Conservation (phyloP, 2,329 filamentous ascomycete genomes). For the Arthroderma sp. region DNA sequence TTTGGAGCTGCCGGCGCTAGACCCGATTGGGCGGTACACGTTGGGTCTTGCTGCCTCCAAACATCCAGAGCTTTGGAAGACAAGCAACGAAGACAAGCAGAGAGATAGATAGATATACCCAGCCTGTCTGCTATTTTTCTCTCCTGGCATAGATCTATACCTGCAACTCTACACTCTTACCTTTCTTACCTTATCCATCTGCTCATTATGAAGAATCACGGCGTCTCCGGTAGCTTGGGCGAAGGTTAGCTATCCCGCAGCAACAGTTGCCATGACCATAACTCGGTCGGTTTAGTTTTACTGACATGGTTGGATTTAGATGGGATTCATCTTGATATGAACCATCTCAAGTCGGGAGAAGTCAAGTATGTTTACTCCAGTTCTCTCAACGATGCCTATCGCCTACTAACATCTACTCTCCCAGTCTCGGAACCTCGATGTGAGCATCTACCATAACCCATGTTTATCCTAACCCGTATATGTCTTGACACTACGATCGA, state of each 20-base stretch:
- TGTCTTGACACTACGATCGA: neutral
- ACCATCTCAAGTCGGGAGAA: slow-evolving; percentile 94
- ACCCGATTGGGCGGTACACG: slow-evolving; percentile 9
- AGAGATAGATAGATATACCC: neutral
- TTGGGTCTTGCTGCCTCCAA: slow-evolving; percentile 9
- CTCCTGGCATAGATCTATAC: neutral
- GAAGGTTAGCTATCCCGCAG: slow-evolving; percentile 8
- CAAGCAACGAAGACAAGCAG: neutral
- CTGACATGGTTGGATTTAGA: slow-evolving; percentile 42
- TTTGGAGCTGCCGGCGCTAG: neutral
- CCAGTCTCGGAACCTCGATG: slow-evolving; percentile 92
- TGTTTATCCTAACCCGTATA: neutral
- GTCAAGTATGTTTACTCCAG: slow-evolving; percentile 62
- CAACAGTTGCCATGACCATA: neutral
- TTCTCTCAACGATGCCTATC: neutral
- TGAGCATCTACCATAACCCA: slow-evolving; percentile 35
- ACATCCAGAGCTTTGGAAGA: neutral
- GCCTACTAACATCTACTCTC: slow-evolving; percentile 2
- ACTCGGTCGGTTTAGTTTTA: slow-evolving; percentile 7
- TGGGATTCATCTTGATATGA: slow-evolving; percentile 99
- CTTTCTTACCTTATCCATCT: too few relatives aligned
- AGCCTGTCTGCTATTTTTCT: neutral
- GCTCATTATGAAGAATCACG: slow-evolving; percentile 8
- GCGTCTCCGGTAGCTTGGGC: slow-evolving; percentile 10
- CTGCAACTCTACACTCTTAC: neutral